Evolutionary conservation across 805 yeast genomes (phyloP).

Genomic region (Citeromyces nyonsensis): DNA sequence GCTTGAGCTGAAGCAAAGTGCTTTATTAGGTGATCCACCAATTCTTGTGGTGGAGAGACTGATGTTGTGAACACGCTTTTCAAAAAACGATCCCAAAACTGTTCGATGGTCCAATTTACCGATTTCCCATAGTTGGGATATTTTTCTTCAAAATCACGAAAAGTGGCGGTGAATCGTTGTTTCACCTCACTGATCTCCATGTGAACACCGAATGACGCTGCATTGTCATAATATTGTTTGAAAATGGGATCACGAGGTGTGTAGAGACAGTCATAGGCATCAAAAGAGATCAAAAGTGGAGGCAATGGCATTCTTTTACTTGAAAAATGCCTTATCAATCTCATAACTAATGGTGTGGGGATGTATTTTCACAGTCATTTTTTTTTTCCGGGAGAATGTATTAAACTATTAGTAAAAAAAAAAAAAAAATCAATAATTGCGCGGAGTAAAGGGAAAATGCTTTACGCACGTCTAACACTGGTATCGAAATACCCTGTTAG

Average conservation of each 20-base stretch:
- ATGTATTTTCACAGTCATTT: too few relatives aligned
- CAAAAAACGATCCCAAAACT: slow-evolving; percentile 49
- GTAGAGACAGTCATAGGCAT: slow-evolving; percentile 55
- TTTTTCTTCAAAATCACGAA: slow-evolving; percentile 16
- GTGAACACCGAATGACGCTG: slow-evolving; percentile 24
- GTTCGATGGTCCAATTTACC: slow-evolving; percentile 13
- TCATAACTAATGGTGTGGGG: too few relatives aligned
- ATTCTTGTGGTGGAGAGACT: slow-evolving; percentile 12
- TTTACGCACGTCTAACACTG: too few relatives aligned
- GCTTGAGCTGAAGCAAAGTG: slow-evolving; percentile 36
- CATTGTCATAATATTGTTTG: slow-evolving; percentile 35
- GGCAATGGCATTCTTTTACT: too few relatives aligned
- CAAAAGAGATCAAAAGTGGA: slow-evolving; percentile 42
- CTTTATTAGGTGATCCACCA: slow-evolving; percentile 26
- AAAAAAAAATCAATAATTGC: too few relatives aligned
- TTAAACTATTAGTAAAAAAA: too few relatives aligned
- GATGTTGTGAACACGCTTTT: slow-evolving; percentile 19
- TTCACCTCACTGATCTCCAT: slow-evolving; percentile 6
- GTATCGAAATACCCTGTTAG: too few relatives aligned
- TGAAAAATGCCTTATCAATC: too few relatives aligned
- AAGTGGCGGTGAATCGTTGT: slow-evolving; percentile 13
- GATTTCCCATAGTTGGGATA: slow-evolving; percentile 54
- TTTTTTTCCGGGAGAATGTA: too few relatives aligned
- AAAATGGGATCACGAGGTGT: slow-evolving; percentile 37
- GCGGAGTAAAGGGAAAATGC: too few relatives aligned